These are phyloP conservation scores for Leucaena leucocephala DNA, from an alignment of 306 rosid species.

Conservation along the genomic window DNA sequence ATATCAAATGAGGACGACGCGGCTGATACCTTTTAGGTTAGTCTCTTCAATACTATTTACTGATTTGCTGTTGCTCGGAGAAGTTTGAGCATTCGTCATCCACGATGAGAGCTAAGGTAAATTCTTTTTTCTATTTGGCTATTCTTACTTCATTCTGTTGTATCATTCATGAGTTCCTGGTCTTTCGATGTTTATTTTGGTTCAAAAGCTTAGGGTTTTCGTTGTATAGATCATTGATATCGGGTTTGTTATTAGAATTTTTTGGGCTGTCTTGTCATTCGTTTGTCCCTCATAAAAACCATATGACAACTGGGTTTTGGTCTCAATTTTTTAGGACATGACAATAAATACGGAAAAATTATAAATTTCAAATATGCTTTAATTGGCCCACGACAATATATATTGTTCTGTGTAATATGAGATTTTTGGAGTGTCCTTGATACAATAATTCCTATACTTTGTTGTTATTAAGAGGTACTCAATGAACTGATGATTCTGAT, in stretches of 20 bases:
- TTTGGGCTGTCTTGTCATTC: not conserved
- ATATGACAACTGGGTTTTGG: not conserved
- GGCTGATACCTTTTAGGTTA: not conserved
- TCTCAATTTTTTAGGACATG: not conserved
- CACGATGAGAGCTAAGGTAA: conserved; percentile 57
- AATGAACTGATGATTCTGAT: not conserved
- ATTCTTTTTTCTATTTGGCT: not conserved
- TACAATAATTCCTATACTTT: not conserved
- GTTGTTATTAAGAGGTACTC: not conserved
- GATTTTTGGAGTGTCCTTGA: not conserved
- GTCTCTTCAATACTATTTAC: not conserved
- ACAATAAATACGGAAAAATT: not conserved
- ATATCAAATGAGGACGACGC: not conserved
- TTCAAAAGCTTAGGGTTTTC: not conserved
- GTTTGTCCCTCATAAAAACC: not conserved
- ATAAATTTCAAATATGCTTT: not conserved
- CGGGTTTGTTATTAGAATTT: not conserved
- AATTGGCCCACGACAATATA: not conserved
- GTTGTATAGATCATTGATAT: not conserved
- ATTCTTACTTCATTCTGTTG: not conserved
- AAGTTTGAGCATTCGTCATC: conserved; percentile 27
- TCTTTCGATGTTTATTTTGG: not conserved
- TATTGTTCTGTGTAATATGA: not conserved
- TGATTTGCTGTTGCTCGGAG: not conserved
- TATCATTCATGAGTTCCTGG: too few relatives aligned